A percentile compares a stretch with the other conserved stretches of the same genome.
Conservation (phyloP, 371 early-diverging fungal genomes). For the Syncephalastrum sp. region DNA sequence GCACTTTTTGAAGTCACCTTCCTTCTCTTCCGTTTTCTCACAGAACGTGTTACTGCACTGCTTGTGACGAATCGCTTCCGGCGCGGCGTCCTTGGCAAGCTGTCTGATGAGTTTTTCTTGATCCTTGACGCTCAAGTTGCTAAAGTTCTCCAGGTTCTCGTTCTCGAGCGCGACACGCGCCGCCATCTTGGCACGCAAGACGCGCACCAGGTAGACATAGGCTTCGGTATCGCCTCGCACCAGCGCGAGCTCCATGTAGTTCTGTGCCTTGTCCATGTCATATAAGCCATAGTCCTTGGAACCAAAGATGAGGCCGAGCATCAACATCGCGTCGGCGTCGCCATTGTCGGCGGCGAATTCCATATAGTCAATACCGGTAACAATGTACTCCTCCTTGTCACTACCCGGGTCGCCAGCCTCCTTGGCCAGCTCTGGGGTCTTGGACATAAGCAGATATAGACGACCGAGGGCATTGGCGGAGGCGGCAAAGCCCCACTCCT, state of each 20-base stretch:
- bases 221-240: slow-evolving; percentile 56
- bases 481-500: slow-evolving; percentile 55
- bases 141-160: slow-evolving; percentile 40
- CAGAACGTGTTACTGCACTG: slow-evolving; percentile 48
- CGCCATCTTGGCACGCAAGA: slow-evolving; percentile 53
- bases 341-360: slow-evolving; percentile 55
- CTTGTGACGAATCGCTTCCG: slow-evolving; percentile 34
- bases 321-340: slow-evolving; percentile 57
- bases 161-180: slow-evolving; percentile 48
- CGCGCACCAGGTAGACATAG: slow-evolving; percentile 51
- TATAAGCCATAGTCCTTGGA: slow-evolving; percentile 59
- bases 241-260: slow-evolving; percentile 57
- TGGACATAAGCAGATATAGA: slow-evolving; percentile 50
- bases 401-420: slow-evolving; percentile 42
- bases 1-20: slow-evolving; percentile 57
- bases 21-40: slow-evolving; percentile 49
- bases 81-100: slow-evolving; percentile 40
- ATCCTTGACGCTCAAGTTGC: slow-evolving; percentile 31
- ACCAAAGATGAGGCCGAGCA: slow-evolving; percentile 61
- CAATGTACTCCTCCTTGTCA: slow-evolving; percentile 54
- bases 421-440: slow-evolving; percentile 37
- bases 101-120: slow-evolving; percentile 44
- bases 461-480: slow-evolving; percentile 56
- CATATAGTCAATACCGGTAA: slow-evolving; percentile 57
- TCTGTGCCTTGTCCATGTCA: slow-evolving; percentile 60